phyloP scores from a whole-genome alignment of 2,329 filamentous ascomycete species.

The Ascochyta fabae region DNA sequence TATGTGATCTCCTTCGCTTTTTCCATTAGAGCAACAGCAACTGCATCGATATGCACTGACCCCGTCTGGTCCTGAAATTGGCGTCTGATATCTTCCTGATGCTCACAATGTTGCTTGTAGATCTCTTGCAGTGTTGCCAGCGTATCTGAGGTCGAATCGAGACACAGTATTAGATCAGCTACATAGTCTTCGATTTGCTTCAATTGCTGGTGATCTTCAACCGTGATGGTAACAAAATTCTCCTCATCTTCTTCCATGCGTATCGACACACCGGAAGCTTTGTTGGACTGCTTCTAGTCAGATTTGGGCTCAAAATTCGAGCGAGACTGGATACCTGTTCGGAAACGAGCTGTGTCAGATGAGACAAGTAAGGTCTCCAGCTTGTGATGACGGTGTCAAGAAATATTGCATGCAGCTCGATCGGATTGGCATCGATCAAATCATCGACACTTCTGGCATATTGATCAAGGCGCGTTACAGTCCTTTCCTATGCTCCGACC shows the following conservation, averaged over 20 bases:
- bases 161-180: constrained; percentile 26
- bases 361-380: constrained; percentile 27
- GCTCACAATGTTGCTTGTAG: not conserved
- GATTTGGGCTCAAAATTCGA: not conserved
- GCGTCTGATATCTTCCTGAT: not conserved
- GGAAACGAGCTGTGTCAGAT: constrained; percentile 14
- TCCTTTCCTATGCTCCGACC: constrained; percentile 1
- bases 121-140: constrained; percentile 12
- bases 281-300: not conserved
- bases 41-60: not conserved
- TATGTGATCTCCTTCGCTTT: not conserved
- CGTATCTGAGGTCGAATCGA: constrained; percentile 29
- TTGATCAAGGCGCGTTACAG: not conserved
- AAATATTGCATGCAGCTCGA: constrained; percentile 34
- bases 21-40: not conserved
- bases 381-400: constrained; percentile 25
- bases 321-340: not conserved
- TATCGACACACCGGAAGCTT: not conserved
- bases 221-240: constrained; percentile 19
- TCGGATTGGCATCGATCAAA: constrained; percentile 20
- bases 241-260: constrained; percentile 1
- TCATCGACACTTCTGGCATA: constrained; percentile 1
- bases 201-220: constrained; percentile 27
- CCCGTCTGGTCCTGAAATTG: not conserved
- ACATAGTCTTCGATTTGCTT: constrained; percentile 31